phyloP scores from a whole-genome alignment of 805 yeast species.

The Wickerhamiella brachini region DNA sequence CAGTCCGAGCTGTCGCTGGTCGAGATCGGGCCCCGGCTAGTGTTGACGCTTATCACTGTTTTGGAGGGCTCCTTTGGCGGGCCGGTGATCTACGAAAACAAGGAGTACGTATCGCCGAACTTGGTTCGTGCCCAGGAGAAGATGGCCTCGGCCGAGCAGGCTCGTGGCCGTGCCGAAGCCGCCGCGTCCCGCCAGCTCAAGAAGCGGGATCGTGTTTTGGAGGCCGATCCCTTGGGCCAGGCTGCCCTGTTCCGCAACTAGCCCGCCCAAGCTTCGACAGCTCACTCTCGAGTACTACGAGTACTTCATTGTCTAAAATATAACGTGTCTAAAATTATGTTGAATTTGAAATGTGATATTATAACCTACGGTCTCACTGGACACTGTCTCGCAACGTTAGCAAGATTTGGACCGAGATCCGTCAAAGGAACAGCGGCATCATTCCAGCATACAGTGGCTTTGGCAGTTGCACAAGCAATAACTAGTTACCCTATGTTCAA shows the following conservation, averaged over 20 bases:
- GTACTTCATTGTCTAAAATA: too few relatives aligned
- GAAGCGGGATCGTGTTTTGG: conserved; percentile 59
- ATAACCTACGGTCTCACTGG: too few relatives aligned
- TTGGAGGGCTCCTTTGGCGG: conserved; percentile 97
- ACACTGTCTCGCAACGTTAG: too few relatives aligned
- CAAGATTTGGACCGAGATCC: too few relatives aligned
- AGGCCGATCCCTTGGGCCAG: conserved; percentile 69
- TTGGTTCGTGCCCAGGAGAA: conserved; percentile 79
- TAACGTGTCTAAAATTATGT: neutral
- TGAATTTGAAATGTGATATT: neutral
- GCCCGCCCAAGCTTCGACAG: too few relatives aligned
- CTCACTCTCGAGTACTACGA: too few relatives aligned
- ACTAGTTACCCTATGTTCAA: neutral
- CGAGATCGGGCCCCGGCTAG: conserved; percentile 95
- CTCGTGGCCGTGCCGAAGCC: conserved; percentile 64
- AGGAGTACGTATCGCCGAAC: conserved; percentile 93
- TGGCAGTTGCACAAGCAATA: too few relatives aligned
- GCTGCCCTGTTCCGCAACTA: conserved; percentile 41
- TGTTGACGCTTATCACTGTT: conserved; percentile 77
- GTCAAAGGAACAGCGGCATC: too few relatives aligned
- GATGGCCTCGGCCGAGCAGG: conserved; percentile 67
- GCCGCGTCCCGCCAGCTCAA: conserved; percentile 63
- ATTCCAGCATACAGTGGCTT: too few relatives aligned
- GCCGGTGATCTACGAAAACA: conserved; percentile 92
- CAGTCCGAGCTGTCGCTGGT: conserved; percentile 60